Base-by-base conservation (phyloP, 2,329 filamentous ascomycete species). In the Penicillium sp. region DNA sequence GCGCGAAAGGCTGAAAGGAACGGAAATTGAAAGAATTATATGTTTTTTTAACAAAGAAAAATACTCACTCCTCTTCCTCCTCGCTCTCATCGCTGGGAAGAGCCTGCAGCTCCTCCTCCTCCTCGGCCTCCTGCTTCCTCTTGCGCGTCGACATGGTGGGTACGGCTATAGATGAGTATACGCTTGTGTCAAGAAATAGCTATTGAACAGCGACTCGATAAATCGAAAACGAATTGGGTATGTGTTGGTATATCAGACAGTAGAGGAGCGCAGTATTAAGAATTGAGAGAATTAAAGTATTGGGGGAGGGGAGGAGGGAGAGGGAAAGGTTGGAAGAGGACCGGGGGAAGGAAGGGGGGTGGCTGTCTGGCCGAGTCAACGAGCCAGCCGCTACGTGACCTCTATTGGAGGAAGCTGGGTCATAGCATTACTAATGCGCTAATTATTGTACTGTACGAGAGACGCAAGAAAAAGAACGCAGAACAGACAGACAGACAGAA, bases 1-100 rank as follows among this genome's bases (percentile, higher is more conserved):
- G 26, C 24, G 20, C 30, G 20, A 40, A 33, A 26, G 5, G 5
- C 16, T n/a, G n/a, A n/a, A n/a, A n/a, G n/a, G n/a, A 23, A 16
- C 1, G 9, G 23, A 5, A 24, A 18, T 26, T 47, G 16, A 26
- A 26, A 14, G 20, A n/a, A 18, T 23, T n/a, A 12, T 8, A 11
- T 26, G 21, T 33, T 33, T 12, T 33, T 33, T 33, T 40, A n/a
- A 21, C 46, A 45, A 24, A 47, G 60, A 58, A 26, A 52, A 52
- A 26, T n/a, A 67, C 72, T 72, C 68, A 77, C 75, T 79, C 77
- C 64, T 79, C 77, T 70, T 79, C 77, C 57, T 78, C 78, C 59
- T 77, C 76, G 30, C 77, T 76, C 47, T 79, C 77, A 46, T 78
- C 76, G 11, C 78, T 79, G 53, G 77, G 77, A 40, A 79, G 72